A percentile compares a stretch with the other conserved stretches of the same genome.
These are phyloP conservation scores for Henckelia pumila DNA, from an alignment of 257 asterid species.

Conservation along the genomic window DNA sequence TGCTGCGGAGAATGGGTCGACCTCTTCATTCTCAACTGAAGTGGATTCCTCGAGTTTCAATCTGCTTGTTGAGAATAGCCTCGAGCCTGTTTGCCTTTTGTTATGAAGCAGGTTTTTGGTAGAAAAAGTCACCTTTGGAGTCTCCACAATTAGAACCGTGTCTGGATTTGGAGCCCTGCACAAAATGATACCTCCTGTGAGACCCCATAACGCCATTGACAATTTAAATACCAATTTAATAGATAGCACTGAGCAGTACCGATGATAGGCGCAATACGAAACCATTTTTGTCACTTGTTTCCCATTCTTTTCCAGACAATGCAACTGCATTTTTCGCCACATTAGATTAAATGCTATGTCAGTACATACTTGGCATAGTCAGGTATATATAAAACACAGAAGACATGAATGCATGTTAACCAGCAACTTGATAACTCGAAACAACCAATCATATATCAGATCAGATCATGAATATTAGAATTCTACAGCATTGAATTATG, in stretches of 20 bases:
- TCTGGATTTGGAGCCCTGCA: conserved; percentile 90
- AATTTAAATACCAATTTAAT: background rate
- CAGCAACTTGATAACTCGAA: too few relatives aligned
- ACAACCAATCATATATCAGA: background rate
- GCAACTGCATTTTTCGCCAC: conserved; percentile 57
- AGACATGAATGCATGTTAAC: conserved; percentile 9
- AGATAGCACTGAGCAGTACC: conserved; percentile 52
- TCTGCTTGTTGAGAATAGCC: conserved; percentile 80
- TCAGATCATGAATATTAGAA: conserved; percentile 5
- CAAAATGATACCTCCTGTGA: conserved; percentile 7
- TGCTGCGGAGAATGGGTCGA: conserved; percentile 79
- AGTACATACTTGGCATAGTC: conserved; percentile 10
- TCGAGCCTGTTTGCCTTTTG: conserved; percentile 67
- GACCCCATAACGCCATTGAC: background rate
- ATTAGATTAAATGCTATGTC: conserved; percentile 16
- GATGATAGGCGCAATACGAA: conserved; percentile 92
- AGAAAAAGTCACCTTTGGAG: conserved; percentile 77
- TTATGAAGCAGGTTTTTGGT: conserved; percentile 78
- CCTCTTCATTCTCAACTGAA: conserved; percentile 49
- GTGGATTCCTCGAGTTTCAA: conserved; percentile 66
- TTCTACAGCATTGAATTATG: conserved; percentile 3
- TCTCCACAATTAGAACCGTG: conserved; percentile 82
- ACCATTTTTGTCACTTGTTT: conserved; percentile 89
- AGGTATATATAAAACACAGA: background rate
- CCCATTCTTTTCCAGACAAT: conserved; percentile 88